These are phyloP conservation scores for Coemansia aciculifera DNA, from an alignment of 192 early-diverging fungal species.

Conservation along the genomic window DNA sequence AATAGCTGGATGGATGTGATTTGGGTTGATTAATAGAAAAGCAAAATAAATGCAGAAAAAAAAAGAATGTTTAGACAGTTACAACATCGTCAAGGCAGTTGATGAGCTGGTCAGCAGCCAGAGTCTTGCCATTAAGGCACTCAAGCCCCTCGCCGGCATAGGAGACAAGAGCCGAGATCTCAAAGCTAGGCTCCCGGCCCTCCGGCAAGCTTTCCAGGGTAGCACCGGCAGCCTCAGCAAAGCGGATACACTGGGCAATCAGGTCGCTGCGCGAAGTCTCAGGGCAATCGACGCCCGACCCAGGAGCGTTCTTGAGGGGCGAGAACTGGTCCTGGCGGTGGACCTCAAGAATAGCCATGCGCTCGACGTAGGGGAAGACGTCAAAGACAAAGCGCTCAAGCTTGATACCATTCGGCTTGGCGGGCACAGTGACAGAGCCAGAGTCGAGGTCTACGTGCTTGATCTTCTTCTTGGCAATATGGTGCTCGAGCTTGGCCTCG, in stretches of 20 bases:
- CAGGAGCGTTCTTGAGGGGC: conserved; percentile 96
- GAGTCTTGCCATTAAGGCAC: conserved; percentile 63
- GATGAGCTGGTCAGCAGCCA: conserved; percentile 42
- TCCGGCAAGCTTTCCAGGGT: conserved; percentile 60
- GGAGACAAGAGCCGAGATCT: conserved; percentile 86
- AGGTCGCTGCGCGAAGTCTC: conserved; percentile 92
- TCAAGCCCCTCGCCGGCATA: conserved; percentile 95
- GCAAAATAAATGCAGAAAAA: neutral
- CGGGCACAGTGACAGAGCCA: conserved; percentile 70
- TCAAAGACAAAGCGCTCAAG: conserved; percentile 99
- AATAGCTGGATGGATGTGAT: neutral
- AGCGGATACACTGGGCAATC: conserved; percentile 82
- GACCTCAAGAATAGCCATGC: conserved; percentile 90
- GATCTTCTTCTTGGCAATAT: conserved; percentile 98
- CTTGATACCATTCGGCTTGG: conserved; percentile 93
- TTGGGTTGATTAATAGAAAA: neutral
- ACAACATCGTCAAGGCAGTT: conserved; percentile 25
- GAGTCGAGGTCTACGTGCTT: conserved; percentile 79
- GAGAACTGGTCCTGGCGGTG: conserved; percentile 93
- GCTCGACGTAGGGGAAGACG: conserved; percentile 89
- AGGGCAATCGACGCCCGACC: conserved; percentile 81
- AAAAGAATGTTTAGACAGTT: conserved; percentile 15
- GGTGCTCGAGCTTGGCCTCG: conserved; percentile 87
- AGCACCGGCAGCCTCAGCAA: conserved; percentile 83
- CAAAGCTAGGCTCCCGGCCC: conserved; percentile 61